These are phyloP conservation scores for Sporothrix brasiliensis DNA, from an alignment of 2,329 filamentous ascomycete genomes.

Conservation along the genomic window DNA sequence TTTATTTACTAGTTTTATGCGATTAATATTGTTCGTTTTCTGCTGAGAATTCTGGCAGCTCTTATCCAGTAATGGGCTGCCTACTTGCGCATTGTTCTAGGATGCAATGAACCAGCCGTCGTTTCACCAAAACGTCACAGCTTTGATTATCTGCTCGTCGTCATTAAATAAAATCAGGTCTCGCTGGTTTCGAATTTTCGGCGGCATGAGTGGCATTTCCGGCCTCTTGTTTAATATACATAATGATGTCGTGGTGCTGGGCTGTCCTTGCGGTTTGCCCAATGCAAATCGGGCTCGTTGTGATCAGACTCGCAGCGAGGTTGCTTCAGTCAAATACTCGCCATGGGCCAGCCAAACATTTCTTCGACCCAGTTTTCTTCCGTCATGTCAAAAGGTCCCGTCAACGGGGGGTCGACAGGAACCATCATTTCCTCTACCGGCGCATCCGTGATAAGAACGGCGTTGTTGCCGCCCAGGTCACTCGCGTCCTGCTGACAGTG, in stretches of 20 bases:
- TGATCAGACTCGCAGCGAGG: no score
- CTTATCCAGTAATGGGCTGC: not conserved
- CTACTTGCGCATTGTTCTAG: not conserved
- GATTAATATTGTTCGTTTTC: no score
- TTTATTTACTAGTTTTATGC: no score
- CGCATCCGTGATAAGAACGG: not conserved
- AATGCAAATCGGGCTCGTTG: no score
- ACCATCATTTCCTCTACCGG: not conserved
- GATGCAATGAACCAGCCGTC: not conserved
- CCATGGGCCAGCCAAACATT: conserved; percentile 24
- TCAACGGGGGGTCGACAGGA: not conserved
- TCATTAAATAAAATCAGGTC: no score
- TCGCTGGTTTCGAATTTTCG: not conserved
- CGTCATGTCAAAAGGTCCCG: not conserved
- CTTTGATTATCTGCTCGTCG: not conserved
- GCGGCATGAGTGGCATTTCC: not conserved
- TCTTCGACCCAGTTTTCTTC: conserved; percentile 17
- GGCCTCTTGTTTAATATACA: not conserved
- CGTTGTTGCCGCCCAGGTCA: not conserved
- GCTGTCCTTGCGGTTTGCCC: no score
- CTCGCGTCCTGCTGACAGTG: not conserved
- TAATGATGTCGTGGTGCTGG: not conserved
- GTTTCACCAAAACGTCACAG: conserved; percentile 23
- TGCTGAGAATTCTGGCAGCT: no score
- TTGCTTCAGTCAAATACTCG: not conserved